These are phyloP conservation scores for Talaromyces verruculosus DNA, from an alignment of 2,329 filamentous ascomycete species.

Conservation along the genomic window DNA sequence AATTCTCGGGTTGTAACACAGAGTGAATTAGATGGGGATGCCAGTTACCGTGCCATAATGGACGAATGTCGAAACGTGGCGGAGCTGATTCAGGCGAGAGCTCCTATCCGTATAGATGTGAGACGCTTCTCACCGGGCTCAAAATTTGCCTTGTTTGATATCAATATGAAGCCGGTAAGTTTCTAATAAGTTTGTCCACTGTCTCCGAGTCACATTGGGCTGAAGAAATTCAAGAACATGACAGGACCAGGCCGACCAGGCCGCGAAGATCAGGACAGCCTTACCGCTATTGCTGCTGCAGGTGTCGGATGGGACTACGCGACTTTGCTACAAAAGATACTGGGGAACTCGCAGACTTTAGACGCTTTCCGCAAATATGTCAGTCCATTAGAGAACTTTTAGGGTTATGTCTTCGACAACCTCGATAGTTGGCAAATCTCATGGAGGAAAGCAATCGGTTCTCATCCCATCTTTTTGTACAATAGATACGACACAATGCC, in stretches of 20 bases:
- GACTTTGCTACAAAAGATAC: neutral
- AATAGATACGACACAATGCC: neutral
- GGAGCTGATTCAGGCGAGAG: neutral
- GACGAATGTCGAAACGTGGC: neutral
- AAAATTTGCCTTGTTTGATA: neutral
- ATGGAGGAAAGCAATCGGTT: neutral
- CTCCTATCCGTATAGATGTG: neutral
- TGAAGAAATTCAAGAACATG: neutral
- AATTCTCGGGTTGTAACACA: slow-evolving; percentile 47
- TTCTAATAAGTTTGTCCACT: neutral
- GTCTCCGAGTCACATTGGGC: neutral
- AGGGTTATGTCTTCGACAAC: neutral
- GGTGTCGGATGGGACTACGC: neutral
- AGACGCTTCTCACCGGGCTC: neutral
- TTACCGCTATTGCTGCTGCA: neutral
- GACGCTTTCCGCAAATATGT: neutral
- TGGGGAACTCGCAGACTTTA: neutral
- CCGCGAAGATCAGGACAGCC: neutral
- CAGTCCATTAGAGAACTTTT: neutral
- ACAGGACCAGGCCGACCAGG: neutral
- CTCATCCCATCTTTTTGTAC: neutral
- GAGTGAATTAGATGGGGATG: slow-evolving; percentile 26
- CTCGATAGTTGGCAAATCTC: neutral
- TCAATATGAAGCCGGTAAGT: neutral
- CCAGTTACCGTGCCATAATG: neutral